Conservation (phyloP, 371 early-diverging fungal species). For the Entomophthora muscae region DNA sequence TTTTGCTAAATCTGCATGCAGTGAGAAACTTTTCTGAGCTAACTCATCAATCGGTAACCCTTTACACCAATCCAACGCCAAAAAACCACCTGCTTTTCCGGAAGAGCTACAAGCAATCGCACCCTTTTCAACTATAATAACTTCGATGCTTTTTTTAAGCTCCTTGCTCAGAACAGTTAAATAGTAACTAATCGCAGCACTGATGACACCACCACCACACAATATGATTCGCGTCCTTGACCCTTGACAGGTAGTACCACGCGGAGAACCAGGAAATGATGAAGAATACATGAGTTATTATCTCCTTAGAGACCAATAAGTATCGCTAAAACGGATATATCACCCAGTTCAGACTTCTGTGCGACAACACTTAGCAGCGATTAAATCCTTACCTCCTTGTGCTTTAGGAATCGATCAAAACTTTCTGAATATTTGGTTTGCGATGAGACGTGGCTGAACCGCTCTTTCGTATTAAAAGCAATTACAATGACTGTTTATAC, state of each 20-base stretch:
- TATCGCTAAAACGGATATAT: too few relatives aligned
- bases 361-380: too few relatives aligned
- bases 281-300: background rate
- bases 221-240: slow-evolving; percentile 14
- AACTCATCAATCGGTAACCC: slow-evolving; percentile 24
- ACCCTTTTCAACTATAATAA: slow-evolving; percentile 34
- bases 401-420: too few relatives aligned
- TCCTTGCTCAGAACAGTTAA: slow-evolving; percentile 20
- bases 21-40: slow-evolving; percentile 29
- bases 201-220: slow-evolving; percentile 41
- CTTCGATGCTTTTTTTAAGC: slow-evolving; percentile 13
- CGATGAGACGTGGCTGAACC: too few relatives aligned
- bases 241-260: background rate
- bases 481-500: too few relatives aligned
- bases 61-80: slow-evolving; percentile 43
- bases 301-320: too few relatives aligned
- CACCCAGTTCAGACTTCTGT: too few relatives aligned
- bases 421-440: too few relatives aligned
- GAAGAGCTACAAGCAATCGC: slow-evolving; percentile 41
- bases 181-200: slow-evolving; percentile 39
- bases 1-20: slow-evolving; percentile 36
- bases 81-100: slow-evolving; percentile 52
- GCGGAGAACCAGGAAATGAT: background rate
- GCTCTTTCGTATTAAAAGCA: too few relatives aligned
- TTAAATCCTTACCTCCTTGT: too few relatives aligned